Percentiles rank a stretch among this genome's conserved stretches.
phyloP scores from a whole-genome alignment of 108 stramenopile genomes.

The Licmophora abbreviata region DNA sequence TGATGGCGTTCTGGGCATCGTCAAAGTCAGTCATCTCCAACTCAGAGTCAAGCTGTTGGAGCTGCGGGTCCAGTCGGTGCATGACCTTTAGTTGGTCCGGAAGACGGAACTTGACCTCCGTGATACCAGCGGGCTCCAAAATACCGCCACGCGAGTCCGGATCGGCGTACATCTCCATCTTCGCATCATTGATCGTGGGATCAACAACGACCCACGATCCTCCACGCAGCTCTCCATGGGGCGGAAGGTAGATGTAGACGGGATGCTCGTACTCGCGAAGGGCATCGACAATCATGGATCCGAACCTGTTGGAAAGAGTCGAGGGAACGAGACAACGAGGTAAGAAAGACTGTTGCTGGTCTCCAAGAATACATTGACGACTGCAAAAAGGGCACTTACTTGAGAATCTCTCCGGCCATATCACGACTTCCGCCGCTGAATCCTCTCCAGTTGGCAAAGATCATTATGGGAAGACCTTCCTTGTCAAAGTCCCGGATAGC shows the following conservation, averaged over 20 bases:
- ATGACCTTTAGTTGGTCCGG: slow-evolving; percentile 80
- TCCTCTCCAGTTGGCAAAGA: slow-evolving; percentile 99
- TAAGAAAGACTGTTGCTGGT: too few species aligned
- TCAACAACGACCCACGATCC: slow-evolving; percentile 99
- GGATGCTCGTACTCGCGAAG: slow-evolving; percentile 94
- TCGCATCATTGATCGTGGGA: slow-evolving; percentile 94
- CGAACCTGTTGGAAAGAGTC: too few species aligned
- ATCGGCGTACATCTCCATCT: slow-evolving; percentile 99
- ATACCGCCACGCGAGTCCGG: slow-evolving; percentile 96
- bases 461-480: slow-evolving; percentile 96
- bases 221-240: slow-evolving; percentile 95
- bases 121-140: slow-evolving; percentile 96
- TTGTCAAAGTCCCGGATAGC: slow-evolving; percentile 94
- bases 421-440: slow-evolving; percentile 96
- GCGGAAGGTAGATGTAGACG: slow-evolving; percentile 97
- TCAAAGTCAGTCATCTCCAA: slow-evolving; percentile 66
- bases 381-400: too few species aligned
- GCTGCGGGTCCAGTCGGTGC: slow-evolving; percentile 83
- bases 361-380: too few species aligned
- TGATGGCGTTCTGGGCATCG: slow-evolving; percentile 62
- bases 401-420: slow-evolving; percentile 97
- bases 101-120: slow-evolving; percentile 95
- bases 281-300: slow-evolving; percentile 97
- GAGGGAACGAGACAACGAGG: too few species aligned
- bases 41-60: slow-evolving; percentile 83